These are phyloP conservation scores for Blastobotrys raffinosifermentans DNA, from an alignment of 1,139 yeast species.

Conservation along the genomic window DNA sequence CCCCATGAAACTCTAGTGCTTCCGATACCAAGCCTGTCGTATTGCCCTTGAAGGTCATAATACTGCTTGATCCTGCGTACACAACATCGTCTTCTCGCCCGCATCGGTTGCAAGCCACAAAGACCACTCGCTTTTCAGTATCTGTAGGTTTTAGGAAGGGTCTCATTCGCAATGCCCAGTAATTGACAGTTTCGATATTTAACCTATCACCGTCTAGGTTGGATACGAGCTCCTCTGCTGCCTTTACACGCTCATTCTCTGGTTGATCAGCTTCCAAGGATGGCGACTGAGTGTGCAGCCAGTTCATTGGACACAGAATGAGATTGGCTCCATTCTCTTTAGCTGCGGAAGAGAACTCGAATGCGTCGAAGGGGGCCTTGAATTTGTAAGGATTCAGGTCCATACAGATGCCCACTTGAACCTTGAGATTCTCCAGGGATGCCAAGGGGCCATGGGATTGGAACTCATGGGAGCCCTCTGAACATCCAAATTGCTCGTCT, in stretches of 20 bases:
- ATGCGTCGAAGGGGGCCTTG: slow-evolving; percentile 66
- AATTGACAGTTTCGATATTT: slow-evolving; percentile 39
- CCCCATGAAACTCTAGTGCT: slow-evolving; percentile 17
- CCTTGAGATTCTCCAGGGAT: slow-evolving; percentile 17
- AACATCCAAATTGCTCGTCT: slow-evolving; percentile 77
- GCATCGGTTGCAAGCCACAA: slow-evolving; percentile 59
- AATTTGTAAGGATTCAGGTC: slow-evolving; percentile 86
- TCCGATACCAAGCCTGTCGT: not conserved
- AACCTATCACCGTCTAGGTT: slow-evolving; percentile 22
- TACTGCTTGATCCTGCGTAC: slow-evolving; percentile 63
- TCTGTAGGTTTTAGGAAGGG: slow-evolving; percentile 44
- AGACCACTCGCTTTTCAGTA: slow-evolving; percentile 29
- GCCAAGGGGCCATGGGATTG: slow-evolving; percentile 6
- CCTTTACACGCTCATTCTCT: slow-evolving; percentile 14
- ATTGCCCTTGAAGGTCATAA: slow-evolving; percentile 13
- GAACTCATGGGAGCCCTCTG: slow-evolving; percentile 50
- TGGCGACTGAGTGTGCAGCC: slow-evolving; percentile 54
- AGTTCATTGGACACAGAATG: slow-evolving; percentile 78
- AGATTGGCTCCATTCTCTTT: slow-evolving; percentile 45
- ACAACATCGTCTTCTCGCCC: slow-evolving; percentile 67
- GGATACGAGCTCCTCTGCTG: slow-evolving; percentile 13
- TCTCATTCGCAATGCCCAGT: slow-evolving; percentile 70
- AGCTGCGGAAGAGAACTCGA: slow-evolving; percentile 63
- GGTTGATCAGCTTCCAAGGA: slow-evolving; percentile 18
- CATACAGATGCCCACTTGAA: slow-evolving; percentile 89